Evolutionary conservation across 1,139 yeast species (phyloP).

Genomic region (Debaryomyces nepalensis): DNA sequence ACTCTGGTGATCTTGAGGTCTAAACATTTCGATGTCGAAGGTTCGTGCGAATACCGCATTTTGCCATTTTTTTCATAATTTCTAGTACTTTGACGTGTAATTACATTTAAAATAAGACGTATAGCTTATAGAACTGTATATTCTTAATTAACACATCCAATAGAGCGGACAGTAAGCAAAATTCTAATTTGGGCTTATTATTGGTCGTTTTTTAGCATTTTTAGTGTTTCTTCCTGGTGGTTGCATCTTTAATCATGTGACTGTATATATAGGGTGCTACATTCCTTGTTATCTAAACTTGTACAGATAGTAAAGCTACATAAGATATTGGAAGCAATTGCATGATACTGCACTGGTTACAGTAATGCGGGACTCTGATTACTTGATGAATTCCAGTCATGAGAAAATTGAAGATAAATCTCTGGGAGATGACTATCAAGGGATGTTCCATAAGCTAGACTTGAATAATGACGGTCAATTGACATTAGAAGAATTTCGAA

Average conservation of each 20-base stretch:
- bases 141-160: too few relatives aligned
- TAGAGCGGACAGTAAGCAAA: too few relatives aligned
- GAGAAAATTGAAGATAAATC: background rate
- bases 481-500: conserved; percentile 56
- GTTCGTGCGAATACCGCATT: conserved; percentile 9
- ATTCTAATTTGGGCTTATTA: too few relatives aligned
- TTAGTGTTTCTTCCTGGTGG: too few relatives aligned
- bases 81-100: too few relatives aligned
- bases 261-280: background rate
- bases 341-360: background rate
- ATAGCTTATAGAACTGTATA: too few relatives aligned
- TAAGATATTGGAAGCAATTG: too few relatives aligned
- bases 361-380: background rate
- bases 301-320: too few relatives aligned
- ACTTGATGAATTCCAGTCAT: background rate
- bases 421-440: conserved; percentile 27
- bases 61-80: conserved; percentile 3
- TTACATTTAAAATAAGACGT: too few relatives aligned
- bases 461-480: conserved; percentile 57
- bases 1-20: conserved; percentile 5
- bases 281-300: too few relatives aligned
- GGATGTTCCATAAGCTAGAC: conserved; percentile 55
- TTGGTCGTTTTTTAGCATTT: background rate
- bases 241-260: conserved; percentile 3
- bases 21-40: conserved; percentile 13